Base-by-base conservation (phyloP, 352 stramenopile species). In the Pythium plurisporium region DNA sequence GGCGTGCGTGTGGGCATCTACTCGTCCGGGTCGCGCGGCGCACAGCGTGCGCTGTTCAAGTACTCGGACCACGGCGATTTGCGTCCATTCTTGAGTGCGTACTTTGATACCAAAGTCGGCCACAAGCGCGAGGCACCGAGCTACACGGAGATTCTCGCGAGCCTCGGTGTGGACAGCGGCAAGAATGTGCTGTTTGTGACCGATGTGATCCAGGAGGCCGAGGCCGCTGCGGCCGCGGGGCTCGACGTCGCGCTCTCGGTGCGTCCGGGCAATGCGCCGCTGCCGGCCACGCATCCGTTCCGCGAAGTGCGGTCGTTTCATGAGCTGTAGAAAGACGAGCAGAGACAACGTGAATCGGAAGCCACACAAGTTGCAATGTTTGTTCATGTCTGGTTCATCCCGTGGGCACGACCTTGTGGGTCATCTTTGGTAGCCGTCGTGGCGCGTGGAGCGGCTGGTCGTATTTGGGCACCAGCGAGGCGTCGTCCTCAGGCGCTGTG, bases 1-100 rank as follows among this genome's bases (percentile, higher is more conserved):
- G 78, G 79, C 43, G 75, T 97, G 36, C 70, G 76, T 42, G 79
- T 98, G 17, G 88, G 87, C 51, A 98, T 98, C 63, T 98, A 98
- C 70, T 97, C 87, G 34, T 98, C 91, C 7, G 95, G 95, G 12
- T 97, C 86, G 63, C 75, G 84, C 17, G 73, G 89, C 47, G 89
- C 89, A 15, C 89, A 97, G 63, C 80, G 83, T 20, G 67, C 92
- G 65, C 71, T 97, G 7, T 96, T 97, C 58, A 72, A 89, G 59
- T 84, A 95, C 66, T 91, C 86, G 4, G 66, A 89, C 60, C 72
- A 86, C 51, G 88, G 85, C 29, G 87, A 96, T 61, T 61, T 96
- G 46, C 82, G 84, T 23, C 46, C 71, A 27, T 81, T 79, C 33
- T 23, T 96, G 59, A 82, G 63, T 36, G 79, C 85, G 30, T 96